Evolutionary conservation across 257 asterid genomes (phyloP).

Genomic region (Solanum gandarillasii): DNA sequence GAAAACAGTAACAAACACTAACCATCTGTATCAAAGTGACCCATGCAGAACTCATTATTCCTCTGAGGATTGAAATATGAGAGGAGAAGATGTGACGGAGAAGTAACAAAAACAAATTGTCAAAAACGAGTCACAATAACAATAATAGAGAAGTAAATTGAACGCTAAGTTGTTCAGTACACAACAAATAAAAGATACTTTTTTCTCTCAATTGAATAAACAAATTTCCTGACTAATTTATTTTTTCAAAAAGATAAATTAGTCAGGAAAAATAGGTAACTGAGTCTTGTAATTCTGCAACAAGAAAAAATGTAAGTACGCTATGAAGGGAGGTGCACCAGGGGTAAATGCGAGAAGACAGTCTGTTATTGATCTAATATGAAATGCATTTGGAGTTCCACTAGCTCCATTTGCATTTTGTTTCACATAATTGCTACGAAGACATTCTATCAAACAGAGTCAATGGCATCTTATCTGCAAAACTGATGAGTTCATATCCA

Average conservation of each 20-base stretch:
- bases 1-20: not conserved
- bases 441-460: not conserved
- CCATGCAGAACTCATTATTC: not conserved
- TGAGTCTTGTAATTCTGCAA: not conserved
- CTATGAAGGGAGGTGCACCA: not conserved
- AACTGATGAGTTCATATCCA: not conserved
- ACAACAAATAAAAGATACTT: not conserved
- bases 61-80: not conserved
- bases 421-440: not conserved
- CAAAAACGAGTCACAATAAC: not conserved
- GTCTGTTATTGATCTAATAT: not conserved
- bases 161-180: not conserved
- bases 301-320: not conserved
- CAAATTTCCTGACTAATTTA: not conserved
- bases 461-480: not conserved
- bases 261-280: not conserved
- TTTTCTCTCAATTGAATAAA: not conserved
- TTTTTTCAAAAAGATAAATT: not conserved
- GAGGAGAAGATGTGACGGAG: not conserved
- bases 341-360: not conserved
- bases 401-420: not conserved
- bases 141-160: not conserved
- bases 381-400: not conserved
- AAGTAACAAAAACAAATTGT: not conserved
- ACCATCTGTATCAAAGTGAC: not conserved